A percentile compares a stretch with the other conserved stretches of the same genome.
phyloP scores from a whole-genome alignment of 1,284 basidiomycete species.

The Trichosporon sp. region DNA sequence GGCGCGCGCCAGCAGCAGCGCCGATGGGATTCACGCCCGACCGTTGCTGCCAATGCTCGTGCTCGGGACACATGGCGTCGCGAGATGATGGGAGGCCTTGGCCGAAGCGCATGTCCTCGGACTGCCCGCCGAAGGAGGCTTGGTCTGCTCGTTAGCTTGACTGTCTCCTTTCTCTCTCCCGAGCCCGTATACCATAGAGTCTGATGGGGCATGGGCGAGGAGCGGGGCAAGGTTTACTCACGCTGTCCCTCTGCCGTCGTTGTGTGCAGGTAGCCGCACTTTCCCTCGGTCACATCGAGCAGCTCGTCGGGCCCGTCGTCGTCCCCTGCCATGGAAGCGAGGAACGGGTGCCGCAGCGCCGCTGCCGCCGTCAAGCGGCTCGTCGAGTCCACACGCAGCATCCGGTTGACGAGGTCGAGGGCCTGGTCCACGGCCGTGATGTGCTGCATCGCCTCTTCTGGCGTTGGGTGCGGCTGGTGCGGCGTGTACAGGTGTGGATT shows the following conservation, averaged over 20 bases:
- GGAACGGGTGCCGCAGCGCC: conserved; percentile 77
- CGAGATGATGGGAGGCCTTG: conserved; percentile 43
- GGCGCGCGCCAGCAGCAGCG: conserved; percentile 30
- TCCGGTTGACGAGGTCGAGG: conserved; percentile 70
- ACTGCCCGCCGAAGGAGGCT: conserved; percentile 42
- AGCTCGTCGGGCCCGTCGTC: conserved; percentile 37
- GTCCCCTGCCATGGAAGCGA: conserved; percentile 50
- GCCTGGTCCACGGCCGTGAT: conserved; percentile 65
- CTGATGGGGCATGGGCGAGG: too few relatives aligned
- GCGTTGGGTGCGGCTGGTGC: conserved; percentile 51
- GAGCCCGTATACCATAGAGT: too few relatives aligned
- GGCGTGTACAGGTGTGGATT: conserved; percentile 73
- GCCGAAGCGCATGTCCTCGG: conserved; percentile 49
- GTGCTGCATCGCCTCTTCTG: conserved; percentile 57
- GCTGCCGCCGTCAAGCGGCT: conserved; percentile 72
- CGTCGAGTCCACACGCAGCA: conserved; percentile 74
- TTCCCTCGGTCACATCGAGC: conserved; percentile 40
- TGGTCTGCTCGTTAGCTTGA: conserved; percentile 34
- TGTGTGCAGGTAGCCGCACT: conserved; percentile 49
- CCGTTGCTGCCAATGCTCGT: conserved; percentile 51
- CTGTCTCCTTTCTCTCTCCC: conserved; percentile 1
- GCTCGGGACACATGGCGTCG: conserved; percentile 48
- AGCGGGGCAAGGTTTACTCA: conserved; percentile 35
- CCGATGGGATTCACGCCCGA: conserved; percentile 44
- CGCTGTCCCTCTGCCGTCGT: conserved; percentile 40